Base-by-base conservation (phyloP, 306 rosid species). In the Benincasa hispida region DNA sequence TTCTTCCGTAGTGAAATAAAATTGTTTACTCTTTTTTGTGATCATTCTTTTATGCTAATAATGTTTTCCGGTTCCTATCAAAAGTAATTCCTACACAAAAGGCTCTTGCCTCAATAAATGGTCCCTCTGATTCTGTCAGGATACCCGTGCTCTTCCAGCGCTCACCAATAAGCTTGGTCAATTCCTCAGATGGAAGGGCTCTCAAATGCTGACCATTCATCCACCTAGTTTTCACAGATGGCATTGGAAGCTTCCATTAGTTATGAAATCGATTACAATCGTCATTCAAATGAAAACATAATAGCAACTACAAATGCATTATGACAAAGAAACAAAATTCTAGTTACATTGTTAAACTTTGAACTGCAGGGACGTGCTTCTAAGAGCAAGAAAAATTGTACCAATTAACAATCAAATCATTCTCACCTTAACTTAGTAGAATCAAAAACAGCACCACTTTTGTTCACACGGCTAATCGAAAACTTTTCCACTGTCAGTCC, bases 191-290 rank as follows among this genome's bases (percentile, higher is more conserved):
- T 24, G 95, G 90, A 48, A 88, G 90, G 58, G 85, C 92, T 85
- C 91, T 86, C 75, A 94, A 87, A 79, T 92, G 87, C 73, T 94
- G 96, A 83, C 99, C 99, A 84, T 94, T 94, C 99, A 94, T 94
- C 96, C 99, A 94, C 87, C 97, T 92, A 74, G 27, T 51, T 32
- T 19, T 32, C 65, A 56, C 32, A 32, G 13, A 54, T 12, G n/a
- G n/a, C 24, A 74, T 18, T 51, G 48, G 48, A 32, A 28, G 32
- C 61, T 74, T 50, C 45, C 39, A 74, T 37, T 51, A 53, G 62
- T 54, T 32, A 53, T 34, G 32, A 55, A 74, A 63, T 37, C 42
- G n/a, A 55, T 70, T 47, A 47, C 57, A 45, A 25, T 47, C 5
- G 24, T 24, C 56, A 69, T 12, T 45, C 57, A 70, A 47, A 25